Evolutionary conservation across 2,329 filamentous ascomycete species (phyloP), one percentile per base, ranked within the genome.

Genomic region (Penicillium sp.): DNA sequence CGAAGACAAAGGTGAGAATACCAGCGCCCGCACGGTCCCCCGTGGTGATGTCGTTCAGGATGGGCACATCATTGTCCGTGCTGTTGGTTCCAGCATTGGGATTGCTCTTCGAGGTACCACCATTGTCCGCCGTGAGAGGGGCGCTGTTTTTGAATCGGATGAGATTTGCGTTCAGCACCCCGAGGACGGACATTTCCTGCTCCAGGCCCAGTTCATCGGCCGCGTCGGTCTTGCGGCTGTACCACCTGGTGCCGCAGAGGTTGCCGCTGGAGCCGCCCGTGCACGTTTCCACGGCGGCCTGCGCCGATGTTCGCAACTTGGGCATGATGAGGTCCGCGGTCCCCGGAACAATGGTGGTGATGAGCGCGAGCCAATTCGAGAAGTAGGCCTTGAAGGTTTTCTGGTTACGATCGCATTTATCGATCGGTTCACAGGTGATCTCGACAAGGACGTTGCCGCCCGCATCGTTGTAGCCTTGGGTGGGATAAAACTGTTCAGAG

Each of bases 341-440:
- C 46, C 76, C 76, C 0, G 85, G 84, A 0, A 79, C 84, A 25
- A 88, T 57, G 56, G 83, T 77, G 4, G 81, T 78, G 4, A 80
- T 74, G 29, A 78, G 74, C 3, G 81, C 76, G 56, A 88, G 70
- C 82, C 84, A 87, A 26, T 83, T 79, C 56, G 82, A 77, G 12
- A 88, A 73, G 56, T 84, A 85, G 18, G 84, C 84, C 68, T 88
- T 88, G 77, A 86, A 90, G 2, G 79, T 82, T 50, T 80, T 68
- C 74, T 89, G 86, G 59, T 91, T 88, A 41, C 79, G 76, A 46
- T 84, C 84, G 71, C 88, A 93, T 35, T 73, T 79, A 27, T 65
- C 61, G 8, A 65, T 71, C 3, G 74, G 67, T 58, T 90, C 85
- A 68, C 88, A 91, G 9, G 82, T 76, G 3, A 80, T 69, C 65